phyloP scores from a whole-genome alignment of 2,329 filamentous ascomycete genomes.

The Phymatotrichopsis omnivora region DNA sequence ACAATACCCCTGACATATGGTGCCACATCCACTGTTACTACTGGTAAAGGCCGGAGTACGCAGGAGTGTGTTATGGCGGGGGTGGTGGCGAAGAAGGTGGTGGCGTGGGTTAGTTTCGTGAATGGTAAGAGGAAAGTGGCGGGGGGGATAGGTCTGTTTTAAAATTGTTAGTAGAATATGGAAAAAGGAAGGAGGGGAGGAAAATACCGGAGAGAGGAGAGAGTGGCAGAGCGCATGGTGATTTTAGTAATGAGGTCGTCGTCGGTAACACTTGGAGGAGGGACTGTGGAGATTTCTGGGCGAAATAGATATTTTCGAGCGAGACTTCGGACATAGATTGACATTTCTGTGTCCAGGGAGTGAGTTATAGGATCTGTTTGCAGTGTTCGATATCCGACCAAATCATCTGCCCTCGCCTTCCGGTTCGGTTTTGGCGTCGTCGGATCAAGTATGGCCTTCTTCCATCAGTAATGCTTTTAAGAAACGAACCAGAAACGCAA shows the following conservation, averaged over 20 bases:
- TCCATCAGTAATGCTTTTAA: constrained; percentile 4
- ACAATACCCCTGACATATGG: constrained; percentile 86
- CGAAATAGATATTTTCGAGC: constrained; percentile 15
- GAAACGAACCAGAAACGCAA: not conserved
- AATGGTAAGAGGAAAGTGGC: constrained; percentile 13
- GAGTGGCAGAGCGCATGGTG: constrained; percentile 4
- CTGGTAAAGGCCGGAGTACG: constrained; percentile 9
- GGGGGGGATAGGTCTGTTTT: constrained; percentile 13
- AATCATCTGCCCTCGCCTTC: constrained; percentile 19
- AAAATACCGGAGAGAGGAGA: constrained; percentile 13
- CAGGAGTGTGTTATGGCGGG: constrained; percentile 19
- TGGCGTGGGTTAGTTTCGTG: constrained; percentile 14
- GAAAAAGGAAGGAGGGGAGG: not conserved
- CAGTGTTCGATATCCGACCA: constrained; percentile 16
- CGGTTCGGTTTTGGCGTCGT: constrained; percentile 16
- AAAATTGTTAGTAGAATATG: not conserved
- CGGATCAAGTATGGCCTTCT: constrained; percentile 17
- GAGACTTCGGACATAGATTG: constrained; percentile 14
- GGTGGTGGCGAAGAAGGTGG: constrained; percentile 21
- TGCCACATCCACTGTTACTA: constrained; percentile 55
- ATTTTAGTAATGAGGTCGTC: constrained; percentile 12
- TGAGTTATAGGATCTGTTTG: constrained; percentile 6
- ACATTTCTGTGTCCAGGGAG: constrained; percentile 19
- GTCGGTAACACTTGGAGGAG: constrained; percentile 3
- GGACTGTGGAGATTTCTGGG: not conserved